Base-by-base conservation (phyloP, 1,284 basidiomycete species). In the Cystobasidiaceae sp. region DNA sequence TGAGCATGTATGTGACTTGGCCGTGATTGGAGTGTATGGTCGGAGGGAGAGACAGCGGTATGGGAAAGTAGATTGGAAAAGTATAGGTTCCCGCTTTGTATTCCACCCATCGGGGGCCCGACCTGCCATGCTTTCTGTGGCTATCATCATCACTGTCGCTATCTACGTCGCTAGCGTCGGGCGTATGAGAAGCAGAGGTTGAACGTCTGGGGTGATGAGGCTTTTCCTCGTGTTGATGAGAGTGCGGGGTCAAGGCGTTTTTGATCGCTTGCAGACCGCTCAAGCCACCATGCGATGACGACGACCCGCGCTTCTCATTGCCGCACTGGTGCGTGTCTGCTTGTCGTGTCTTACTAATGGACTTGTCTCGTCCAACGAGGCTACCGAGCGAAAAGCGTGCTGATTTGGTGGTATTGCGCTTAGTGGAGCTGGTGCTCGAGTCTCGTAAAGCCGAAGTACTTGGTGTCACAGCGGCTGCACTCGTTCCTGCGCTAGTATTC, bases 1-100 rank as follows among this genome's bases (percentile, higher is more conserved):
- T 89, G 17, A 97, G 82, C 50, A 81, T 80, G 85, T 96, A 97
- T 1, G 77, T 76, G 23, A 96, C 86, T 8, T 84, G 83, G 15
- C 93, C 93, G 74, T 86, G 89, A 62, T 88, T 84, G 69, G 86
- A 87, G 56, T 83, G 82, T 65, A 96, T 80, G 0, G 86, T 86
- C 0, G 94, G 90, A 3, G 93, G 91, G 3, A 88, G 82, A 66
- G 84, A 83, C 3, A 85, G 81, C 0, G 93, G 91, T 51, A 98
- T 85, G 3, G 86, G 81, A 76, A 97, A 90, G 30, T 62, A 52
- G 72, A 98, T 89, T 0, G 93, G 93, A 76, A 93, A 98, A 44
- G 88, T 92, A 76, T 97, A 97, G 4, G 85, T 87, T n/a, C 91
- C 90, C 89, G 72, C 21, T 61, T 87, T 85, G 77, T 97, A 94